A percentile compares a stretch with the other conserved stretches of the same genome.
These are phyloP conservation scores for Zancudomyces culisetae DNA, from an alignment of 371 early-diverging fungal genomes.

Conservation along the genomic window DNA sequence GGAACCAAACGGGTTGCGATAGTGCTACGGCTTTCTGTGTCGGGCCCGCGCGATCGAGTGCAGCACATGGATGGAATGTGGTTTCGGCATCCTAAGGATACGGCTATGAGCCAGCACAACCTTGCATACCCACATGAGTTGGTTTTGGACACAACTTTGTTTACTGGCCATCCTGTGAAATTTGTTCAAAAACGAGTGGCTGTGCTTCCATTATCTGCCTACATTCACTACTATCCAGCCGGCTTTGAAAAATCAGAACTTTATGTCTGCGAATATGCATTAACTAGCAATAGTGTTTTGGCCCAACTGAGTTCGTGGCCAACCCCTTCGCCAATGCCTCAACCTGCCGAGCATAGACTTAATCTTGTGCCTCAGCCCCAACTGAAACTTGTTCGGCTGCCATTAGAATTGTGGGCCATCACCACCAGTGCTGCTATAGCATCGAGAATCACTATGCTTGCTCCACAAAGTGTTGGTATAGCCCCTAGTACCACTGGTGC, in stretches of 20 bases:
- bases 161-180: slow-evolving; percentile 3
- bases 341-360: slow-evolving; percentile 14
- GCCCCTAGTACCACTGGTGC: no score
- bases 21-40: slow-evolving; percentile 18
- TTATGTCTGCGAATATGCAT: slow-evolving; percentile 23
- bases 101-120: slow-evolving; percentile 26
- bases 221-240: slow-evolving; percentile 21
- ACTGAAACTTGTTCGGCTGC: slow-evolving; percentile 10
- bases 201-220: slow-evolving; percentile 28
- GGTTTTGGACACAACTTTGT: slow-evolving; percentile 22
- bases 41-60: slow-evolving; percentile 17
- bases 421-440: background rate
- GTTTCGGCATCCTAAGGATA: slow-evolving; percentile 28
- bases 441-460: background rate
- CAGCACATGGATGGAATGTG: slow-evolving; percentile 28
- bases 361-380: slow-evolving; percentile 13
- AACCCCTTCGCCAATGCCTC: slow-evolving; percentile 21
- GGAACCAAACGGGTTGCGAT: slow-evolving; percentile 12
- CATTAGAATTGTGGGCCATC: background rate
- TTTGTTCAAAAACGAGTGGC: slow-evolving; percentile 27
- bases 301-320: slow-evolving; percentile 6
- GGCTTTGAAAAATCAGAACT: slow-evolving; percentile 26
- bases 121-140: slow-evolving; percentile 29
- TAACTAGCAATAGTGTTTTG: slow-evolving; percentile 1
- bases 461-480: slow-evolving; percentile 8